A percentile compares a stretch with the other conserved stretches of the same genome.
These are phyloP conservation scores for Trichophyton mentagrophytes DNA, from an alignment of 2,329 filamentous ascomycete species.

Conservation along the genomic window DNA sequence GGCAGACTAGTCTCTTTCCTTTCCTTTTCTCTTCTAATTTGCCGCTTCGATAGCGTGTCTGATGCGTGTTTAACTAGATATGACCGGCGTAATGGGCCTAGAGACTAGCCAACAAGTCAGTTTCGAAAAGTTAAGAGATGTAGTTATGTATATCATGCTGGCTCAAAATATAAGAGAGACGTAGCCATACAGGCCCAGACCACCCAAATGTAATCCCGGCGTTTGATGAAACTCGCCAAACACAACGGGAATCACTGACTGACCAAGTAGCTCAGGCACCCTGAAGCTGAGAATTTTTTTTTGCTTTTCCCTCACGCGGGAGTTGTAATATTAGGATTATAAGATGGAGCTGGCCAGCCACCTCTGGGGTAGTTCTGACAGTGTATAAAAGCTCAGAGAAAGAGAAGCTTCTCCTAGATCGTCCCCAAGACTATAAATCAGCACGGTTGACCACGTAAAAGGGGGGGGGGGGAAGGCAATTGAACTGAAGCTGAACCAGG, in stretches of 20 bases:
- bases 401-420: background rate
- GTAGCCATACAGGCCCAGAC: background rate
- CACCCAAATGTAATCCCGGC: background rate
- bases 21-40: no score
- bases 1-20: background rate
- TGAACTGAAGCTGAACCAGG: background rate
- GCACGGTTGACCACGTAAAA: background rate
- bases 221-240: background rate
- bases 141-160: background rate
- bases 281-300: background rate
- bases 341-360: background rate
- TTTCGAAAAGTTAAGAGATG: background rate
- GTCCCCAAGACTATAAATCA: background rate
- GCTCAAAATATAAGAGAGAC: background rate
- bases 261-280: background rate
- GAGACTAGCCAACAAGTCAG: background rate
- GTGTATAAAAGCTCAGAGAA: background rate
- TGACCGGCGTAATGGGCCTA: background rate
- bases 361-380: background rate
- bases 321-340: background rate
- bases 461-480: background rate
- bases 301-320: background rate
- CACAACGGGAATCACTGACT: background rate
- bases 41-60: background rate
- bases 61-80: background rate